These are phyloP conservation scores for Diophrys sp. DNA, from an alignment of 73 alveolate species.

Conservation along the genomic window DNA sequence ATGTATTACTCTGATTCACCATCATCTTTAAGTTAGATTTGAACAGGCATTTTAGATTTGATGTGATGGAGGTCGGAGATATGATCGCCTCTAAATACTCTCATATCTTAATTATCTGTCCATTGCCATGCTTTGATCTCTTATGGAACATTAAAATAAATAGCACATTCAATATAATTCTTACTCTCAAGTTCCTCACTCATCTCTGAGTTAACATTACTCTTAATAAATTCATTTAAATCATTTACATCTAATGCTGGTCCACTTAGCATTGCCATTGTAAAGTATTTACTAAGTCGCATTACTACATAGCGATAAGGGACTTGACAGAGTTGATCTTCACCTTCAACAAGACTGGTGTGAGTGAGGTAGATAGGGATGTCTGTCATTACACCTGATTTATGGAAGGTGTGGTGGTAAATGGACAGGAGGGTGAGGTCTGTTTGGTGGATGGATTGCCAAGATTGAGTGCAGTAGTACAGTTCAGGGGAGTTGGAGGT, in stretches of 20 bases:
- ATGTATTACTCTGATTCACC: neutral
- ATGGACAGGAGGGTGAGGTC: conserved; percentile 5
- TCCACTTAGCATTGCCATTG: conserved; percentile 26
- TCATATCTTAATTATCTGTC: neutral
- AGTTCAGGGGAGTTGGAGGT: neutral
- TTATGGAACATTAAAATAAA: conserved; percentile 27
- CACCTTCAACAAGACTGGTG: conserved; percentile 30
- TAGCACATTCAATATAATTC: conserved; percentile 10
- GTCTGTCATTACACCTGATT: conserved; percentile 10
- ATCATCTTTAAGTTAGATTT: neutral
- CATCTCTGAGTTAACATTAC: conserved; percentile 2
- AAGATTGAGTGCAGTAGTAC: conserved; percentile 14
- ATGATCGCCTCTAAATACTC: neutral
- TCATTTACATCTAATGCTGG: conserved; percentile 17
- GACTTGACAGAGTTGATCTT: conserved; percentile 3
- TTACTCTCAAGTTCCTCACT: neutral
- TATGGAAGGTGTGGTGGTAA: conserved; percentile 3
- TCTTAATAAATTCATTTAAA: conserved; percentile 3
- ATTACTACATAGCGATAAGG: conserved; percentile 23
- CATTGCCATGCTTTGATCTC: conserved; percentile 1
- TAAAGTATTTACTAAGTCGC: conserved; percentile 7
- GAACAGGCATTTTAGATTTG: neutral
- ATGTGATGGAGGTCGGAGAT: neutral
- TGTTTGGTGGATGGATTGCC: conserved; percentile 21
- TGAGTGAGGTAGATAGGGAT: conserved; percentile 29